phyloP scores from a whole-genome alignment of 1,284 basidiomycete species.

The Ceratobasidium sp. region DNA sequence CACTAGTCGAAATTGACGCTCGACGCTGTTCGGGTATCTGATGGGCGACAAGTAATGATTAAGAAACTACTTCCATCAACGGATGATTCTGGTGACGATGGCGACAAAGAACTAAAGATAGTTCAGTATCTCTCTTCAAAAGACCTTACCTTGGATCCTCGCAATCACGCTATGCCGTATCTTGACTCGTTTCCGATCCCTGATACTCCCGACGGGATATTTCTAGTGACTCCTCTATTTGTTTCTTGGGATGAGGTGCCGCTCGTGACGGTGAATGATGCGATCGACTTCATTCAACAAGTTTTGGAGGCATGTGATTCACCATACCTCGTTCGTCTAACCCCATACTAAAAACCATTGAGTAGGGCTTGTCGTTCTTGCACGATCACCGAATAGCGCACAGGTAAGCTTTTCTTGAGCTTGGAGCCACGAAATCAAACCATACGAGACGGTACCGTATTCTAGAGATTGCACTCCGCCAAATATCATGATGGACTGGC shows the following conservation, averaged over 20 bases:
- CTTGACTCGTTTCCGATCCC: conserved; percentile 36
- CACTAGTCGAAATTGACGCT: neutral
- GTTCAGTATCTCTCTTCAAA: conserved; percentile 26
- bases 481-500: conserved; percentile 43
- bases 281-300: conserved; percentile 34
- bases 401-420: conserved; percentile 15
- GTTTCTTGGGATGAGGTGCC: neutral
- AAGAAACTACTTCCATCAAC: conserved; percentile 9
- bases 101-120: conserved; percentile 27
- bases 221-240: conserved; percentile 38
- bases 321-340: neutral
- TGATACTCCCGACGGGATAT: neutral
- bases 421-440: neutral
- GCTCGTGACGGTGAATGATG: neutral
- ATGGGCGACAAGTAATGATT: conserved; percentile 6
- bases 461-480: conserved; percentile 25
- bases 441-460: neutral
- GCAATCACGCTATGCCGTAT: conserved; percentile 19
- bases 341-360: neutral
- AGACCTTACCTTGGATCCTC: conserved; percentile 23
- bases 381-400: conserved; percentile 39
- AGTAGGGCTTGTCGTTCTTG: conserved; percentile 34
- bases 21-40: conserved; percentile 13
- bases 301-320: conserved; percentile 37
- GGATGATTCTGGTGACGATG: conserved; percentile 17